Evolutionary conservation across 192 early-diverging fungal genomes (phyloP).

Genomic region (Backusella australiensis): DNA sequence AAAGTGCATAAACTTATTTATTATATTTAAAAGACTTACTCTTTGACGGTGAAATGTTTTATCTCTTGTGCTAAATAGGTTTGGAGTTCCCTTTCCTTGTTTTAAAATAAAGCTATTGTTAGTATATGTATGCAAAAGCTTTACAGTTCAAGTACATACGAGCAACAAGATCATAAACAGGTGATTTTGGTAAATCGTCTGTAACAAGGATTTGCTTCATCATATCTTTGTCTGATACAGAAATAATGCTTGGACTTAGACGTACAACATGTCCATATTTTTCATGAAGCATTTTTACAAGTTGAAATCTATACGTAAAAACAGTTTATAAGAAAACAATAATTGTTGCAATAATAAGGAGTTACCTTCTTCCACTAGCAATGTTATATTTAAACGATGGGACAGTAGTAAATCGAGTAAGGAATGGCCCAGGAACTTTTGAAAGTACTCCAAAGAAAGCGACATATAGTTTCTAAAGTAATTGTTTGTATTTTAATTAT

Average conservation of each 20-base stretch:
- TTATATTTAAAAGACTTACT: slow-evolving; percentile 10
- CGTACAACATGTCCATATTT: slow-evolving; percentile 44
- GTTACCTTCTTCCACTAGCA: slow-evolving; percentile 5
- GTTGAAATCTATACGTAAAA: slow-evolving; percentile 1
- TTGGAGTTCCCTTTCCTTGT: slow-evolving; percentile 15
- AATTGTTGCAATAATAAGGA: not conserved
- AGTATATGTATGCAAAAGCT: not conserved
- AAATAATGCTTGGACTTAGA: slow-evolving; percentile 30
- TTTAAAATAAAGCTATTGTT: not conserved
- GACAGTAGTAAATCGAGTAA: slow-evolving; percentile 13
- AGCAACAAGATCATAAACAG: not conserved
- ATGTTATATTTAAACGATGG: slow-evolving; percentile 9
- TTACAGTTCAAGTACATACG: not conserved
- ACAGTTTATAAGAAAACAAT: not conserved
- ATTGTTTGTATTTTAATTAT: not conserved
- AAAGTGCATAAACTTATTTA: not conserved
- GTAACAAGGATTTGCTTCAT: slow-evolving; percentile 33
- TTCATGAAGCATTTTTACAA: slow-evolving; percentile 21
- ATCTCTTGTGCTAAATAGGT: slow-evolving; percentile 30
- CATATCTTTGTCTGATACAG: slow-evolving; percentile 42
- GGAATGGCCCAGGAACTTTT: slow-evolving; percentile 25
- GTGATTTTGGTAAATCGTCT: slow-evolving; percentile 24
- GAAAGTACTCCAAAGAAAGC: slow-evolving; percentile 25
- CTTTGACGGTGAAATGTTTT: slow-evolving; percentile 38
- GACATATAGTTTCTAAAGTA: slow-evolving; percentile 20